A percentile compares a stretch with the other conserved stretches of the same genome.
phyloP scores from a whole-genome alignment of 169 alveolate species.

The Toxoplasma gondii region DNA sequence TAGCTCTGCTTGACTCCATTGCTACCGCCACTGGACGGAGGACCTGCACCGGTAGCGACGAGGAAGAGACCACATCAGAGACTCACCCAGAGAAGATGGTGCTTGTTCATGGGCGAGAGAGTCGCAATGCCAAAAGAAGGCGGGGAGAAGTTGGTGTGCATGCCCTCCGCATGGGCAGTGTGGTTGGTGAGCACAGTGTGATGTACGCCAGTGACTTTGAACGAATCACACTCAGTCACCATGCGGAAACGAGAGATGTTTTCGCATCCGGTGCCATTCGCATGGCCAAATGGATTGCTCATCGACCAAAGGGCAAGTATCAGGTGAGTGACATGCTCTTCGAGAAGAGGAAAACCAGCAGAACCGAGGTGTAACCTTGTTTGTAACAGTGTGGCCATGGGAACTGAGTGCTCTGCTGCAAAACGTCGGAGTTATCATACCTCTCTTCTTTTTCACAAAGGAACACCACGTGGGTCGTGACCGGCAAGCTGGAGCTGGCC shows the following conservation, averaged over 20 bases:
- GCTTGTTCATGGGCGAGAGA: slow-evolving; percentile 8
- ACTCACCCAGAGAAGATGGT: neutral
- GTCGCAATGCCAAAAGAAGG: neutral
- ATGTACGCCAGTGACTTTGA: slow-evolving; percentile 32
- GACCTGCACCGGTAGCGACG: neutral
- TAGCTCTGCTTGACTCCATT: slow-evolving; percentile 16
- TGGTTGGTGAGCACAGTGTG: slow-evolving; percentile 48
- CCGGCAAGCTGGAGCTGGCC: no score
- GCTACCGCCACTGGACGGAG: neutral
- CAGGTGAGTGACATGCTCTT: slow-evolving; percentile 24
- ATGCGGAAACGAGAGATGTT: slow-evolving; percentile 38
- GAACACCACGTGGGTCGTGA: no score
- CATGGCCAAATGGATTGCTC: slow-evolving; percentile 44
- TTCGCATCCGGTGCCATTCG: slow-evolving; percentile 43
- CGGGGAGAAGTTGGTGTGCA: slow-evolving; percentile 38
- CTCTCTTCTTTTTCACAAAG: no score
- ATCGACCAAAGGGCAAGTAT: slow-evolving; percentile 1
- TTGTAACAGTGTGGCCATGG: no score
- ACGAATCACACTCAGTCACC: neutral
- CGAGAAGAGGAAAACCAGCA: neutral
- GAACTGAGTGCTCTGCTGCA: no score
- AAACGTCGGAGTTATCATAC: no score
- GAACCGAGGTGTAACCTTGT: neutral
- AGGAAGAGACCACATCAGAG: neutral
- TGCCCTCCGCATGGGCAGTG: slow-evolving; percentile 29